These are phyloP conservation scores for Trametes cingulata DNA, from an alignment of 768 basidiomycete species.

Conservation along the genomic window DNA sequence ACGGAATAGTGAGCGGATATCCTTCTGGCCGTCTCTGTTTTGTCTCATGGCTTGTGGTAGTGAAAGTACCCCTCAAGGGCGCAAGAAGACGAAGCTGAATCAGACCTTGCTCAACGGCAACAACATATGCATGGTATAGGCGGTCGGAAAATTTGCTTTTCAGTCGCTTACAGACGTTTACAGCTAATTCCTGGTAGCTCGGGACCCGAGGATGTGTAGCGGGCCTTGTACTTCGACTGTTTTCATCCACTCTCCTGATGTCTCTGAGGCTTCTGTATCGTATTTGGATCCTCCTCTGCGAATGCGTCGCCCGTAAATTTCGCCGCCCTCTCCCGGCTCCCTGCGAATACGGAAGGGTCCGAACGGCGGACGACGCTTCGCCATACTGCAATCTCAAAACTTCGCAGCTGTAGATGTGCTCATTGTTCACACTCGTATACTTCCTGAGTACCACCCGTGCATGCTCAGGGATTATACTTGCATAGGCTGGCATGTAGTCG, in stretches of 20 bases:
- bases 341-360: too few species aligned
- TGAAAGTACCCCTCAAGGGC: constrained; percentile 82
- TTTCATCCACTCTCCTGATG: background rate
- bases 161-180: background rate
- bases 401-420: too few species aligned
- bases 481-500: too few species aligned
- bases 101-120: constrained; percentile 93
- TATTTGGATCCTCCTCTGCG: background rate
- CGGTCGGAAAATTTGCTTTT: background rate
- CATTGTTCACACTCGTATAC: too few species aligned
- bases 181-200: constrained; percentile 69
- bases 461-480: too few species aligned
- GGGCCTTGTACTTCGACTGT: background rate
- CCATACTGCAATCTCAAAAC: background rate
- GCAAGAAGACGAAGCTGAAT: constrained; percentile 76
- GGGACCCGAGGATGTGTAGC: constrained; percentile 53
- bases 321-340: too few species aligned
- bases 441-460: too few species aligned
- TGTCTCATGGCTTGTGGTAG: constrained; percentile 40
- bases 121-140: constrained; percentile 89
- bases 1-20: constrained; percentile 79
- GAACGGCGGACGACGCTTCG: too few species aligned
- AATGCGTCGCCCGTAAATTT: too few species aligned
- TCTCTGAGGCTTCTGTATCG: background rate
- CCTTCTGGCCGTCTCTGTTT: background rate